Evolutionary conservation across 495 filamentous ascomycete genomes (phyloP).

Genomic region (Xylaria flabelliformis): DNA sequence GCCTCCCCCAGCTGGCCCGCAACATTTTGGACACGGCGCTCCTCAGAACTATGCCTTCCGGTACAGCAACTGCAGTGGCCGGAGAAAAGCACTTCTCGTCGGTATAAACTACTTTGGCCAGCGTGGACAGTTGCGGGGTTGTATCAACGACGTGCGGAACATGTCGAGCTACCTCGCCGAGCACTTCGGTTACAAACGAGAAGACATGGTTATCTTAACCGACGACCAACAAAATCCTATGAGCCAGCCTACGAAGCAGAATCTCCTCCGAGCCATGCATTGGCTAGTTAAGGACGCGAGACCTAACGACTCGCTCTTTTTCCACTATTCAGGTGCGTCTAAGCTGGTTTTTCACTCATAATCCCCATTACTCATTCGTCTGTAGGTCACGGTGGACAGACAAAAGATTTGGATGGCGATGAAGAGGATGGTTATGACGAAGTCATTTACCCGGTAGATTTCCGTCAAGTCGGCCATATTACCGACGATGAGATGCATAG

Average conservation of each 20-base stretch:
- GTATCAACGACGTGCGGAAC: conserved; percentile 98
- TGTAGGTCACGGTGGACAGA: conserved; percentile 92
- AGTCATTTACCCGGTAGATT: conserved; percentile 97
- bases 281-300: conserved; percentile 96
- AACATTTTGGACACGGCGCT: conserved; percentile 79
- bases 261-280: conserved; percentile 96
- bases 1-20: conserved; percentile 63
- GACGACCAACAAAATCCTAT: conserved; percentile 97
- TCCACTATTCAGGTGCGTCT: conserved; percentile 91
- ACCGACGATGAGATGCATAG: conserved; percentile 98
- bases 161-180: conserved; percentile 93
- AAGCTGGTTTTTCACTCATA: not conserved
- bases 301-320: conserved; percentile 96
- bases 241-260: conserved; percentile 95
- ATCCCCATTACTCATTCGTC: conserved; percentile 16
- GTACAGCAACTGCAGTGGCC: conserved; percentile 91
- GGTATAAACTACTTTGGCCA: conserved; percentile 99
- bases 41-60: conserved; percentile 81
- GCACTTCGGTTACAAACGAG: conserved; percentile 89
- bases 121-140: conserved; percentile 87
- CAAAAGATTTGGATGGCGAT: conserved; percentile 92
- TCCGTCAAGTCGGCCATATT: conserved; percentile 87
- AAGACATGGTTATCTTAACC: conserved; percentile 98
- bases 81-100: conserved; percentile 90
- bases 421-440: conserved; percentile 97